phyloP scores from a whole-genome alignment of 2,329 filamentous ascomycete species.

The Chaetoscypha palmicola region DNA sequence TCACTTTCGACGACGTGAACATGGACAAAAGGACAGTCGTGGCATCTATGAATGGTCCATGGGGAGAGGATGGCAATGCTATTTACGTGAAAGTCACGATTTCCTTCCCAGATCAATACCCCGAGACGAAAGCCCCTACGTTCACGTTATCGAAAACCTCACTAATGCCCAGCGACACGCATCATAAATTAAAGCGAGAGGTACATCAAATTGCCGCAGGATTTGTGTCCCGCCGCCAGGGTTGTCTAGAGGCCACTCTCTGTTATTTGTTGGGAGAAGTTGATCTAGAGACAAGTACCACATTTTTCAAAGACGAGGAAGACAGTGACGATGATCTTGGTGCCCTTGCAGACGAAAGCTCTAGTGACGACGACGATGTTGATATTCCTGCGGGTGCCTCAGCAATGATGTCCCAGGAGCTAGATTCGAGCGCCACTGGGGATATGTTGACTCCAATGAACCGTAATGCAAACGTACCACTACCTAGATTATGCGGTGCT shows the following conservation, averaged over 20 bases:
- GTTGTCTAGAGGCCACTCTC: conserved; percentile 55
- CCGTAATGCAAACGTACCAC: conserved; percentile 45
- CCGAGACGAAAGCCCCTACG: conserved; percentile 48
- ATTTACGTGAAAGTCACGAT: conserved; percentile 59
- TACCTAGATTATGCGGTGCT: conserved; percentile 52
- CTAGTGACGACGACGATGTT: conserved; percentile 71
- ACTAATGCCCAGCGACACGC: conserved; percentile 51
- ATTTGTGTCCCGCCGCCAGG: conserved; percentile 51
- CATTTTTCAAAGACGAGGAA: conserved; percentile 48
- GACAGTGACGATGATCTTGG: conserved; percentile 54
- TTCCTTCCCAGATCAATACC: conserved; percentile 53
- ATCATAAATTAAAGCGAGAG: conserved; percentile 47
- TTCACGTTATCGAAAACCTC: conserved; percentile 56
- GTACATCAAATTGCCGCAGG: conserved; percentile 49
- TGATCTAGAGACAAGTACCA: conserved; percentile 52
- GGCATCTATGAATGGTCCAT: conserved; percentile 58
- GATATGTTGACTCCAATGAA: conserved; percentile 46
- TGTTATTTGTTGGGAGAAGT: conserved; percentile 58
- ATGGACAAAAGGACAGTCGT: conserved; percentile 53
- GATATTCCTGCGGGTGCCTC: conserved; percentile 31
- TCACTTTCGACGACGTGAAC: conserved; percentile 57
- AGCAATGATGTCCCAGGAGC: conserved; percentile 55
- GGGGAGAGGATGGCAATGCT: conserved; percentile 48
- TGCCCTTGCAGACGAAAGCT: conserved; percentile 65
- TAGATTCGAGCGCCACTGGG: conserved; percentile 46